Conservation (phyloP, 2,329 filamentous ascomycete genomes). For the Tolypocladium endophyticum region DNA sequence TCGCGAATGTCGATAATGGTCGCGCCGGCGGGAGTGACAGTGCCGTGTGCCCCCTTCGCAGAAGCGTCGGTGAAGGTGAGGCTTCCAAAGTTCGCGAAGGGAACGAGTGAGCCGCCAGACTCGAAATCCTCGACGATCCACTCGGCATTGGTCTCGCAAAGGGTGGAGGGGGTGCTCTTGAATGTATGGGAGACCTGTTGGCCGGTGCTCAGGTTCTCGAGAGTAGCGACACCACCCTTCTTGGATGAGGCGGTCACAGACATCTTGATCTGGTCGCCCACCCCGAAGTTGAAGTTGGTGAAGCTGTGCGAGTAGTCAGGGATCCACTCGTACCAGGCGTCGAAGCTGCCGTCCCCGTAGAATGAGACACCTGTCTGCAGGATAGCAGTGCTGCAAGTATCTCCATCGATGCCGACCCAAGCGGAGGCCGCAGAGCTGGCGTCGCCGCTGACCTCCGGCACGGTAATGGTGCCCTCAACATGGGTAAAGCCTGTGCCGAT, state of each 20-base stretch:
- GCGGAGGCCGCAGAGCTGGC: conserved; percentile 15
- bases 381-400: conserved; percentile 27
- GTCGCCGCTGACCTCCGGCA: conserved; percentile 12
- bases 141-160: conserved; percentile 48
- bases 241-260: conserved; percentile 14
- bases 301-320: conserved; percentile 31
- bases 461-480: conserved; percentile 17
- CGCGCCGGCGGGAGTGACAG: conserved; percentile 5
- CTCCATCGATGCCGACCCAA: conserved; percentile 39
- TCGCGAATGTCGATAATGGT: conserved; percentile 10
- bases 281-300: conserved; percentile 16
- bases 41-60: conserved; percentile 8
- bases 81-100: conserved; percentile 19
- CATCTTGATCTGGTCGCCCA: conserved; percentile 20
- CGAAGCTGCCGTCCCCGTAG: conserved; percentile 21
- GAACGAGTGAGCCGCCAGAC: conserved; percentile 11
- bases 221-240: conserved; percentile 13
- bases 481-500: conserved; percentile 14
- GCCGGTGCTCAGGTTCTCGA: conserved; percentile 40
- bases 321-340: conserved; percentile 37
- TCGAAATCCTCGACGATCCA: conserved; percentile 49
- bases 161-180: conserved; percentile 25
- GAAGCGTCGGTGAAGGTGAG: conserved; percentile 14
- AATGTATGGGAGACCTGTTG: conserved; percentile 41
- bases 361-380: conserved; percentile 33